Conservation (phyloP, 352 stramenopile genomes). For the Phytophthora macrochlamydospora region DNA sequence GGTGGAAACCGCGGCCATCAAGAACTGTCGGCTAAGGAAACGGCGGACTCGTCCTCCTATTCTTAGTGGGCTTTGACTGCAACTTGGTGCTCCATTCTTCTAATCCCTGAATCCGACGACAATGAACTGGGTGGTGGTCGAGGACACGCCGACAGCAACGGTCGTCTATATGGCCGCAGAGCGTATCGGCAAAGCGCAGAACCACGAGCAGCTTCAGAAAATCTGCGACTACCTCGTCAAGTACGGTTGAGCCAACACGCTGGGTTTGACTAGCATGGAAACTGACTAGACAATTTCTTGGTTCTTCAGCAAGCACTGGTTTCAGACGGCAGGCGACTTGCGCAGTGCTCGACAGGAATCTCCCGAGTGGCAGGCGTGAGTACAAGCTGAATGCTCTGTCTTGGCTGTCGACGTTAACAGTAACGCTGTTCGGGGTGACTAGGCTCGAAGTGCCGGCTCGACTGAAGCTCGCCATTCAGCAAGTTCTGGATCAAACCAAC, state of each 20-base stretch:
- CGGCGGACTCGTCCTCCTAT: no score
- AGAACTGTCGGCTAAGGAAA: no score
- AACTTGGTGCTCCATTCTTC: neutral
- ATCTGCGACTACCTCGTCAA: constrained; percentile 71
- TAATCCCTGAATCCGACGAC: constrained; percentile 1
- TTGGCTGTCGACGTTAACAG: neutral
- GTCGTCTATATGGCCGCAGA: constrained; percentile 63
- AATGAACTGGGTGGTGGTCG: constrained; percentile 34
- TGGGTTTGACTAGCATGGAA: neutral
- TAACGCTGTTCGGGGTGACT: neutral
- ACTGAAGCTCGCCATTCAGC: constrained; percentile 70
- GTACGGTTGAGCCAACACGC: constrained; percentile 22
- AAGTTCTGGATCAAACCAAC: constrained; percentile 53
- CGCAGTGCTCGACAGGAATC: constrained; percentile 43
- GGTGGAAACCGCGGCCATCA: no score
- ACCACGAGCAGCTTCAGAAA: constrained; percentile 50
- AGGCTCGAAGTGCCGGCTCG: constrained; percentile 60
- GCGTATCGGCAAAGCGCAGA: constrained; percentile 57
- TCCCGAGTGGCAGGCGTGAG: constrained; percentile 63
- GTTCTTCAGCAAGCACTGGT: constrained; percentile 63
- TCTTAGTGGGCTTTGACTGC: no score
- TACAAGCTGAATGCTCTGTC: neutral
- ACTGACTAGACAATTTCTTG: constrained; percentile 2
- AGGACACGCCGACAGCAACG: constrained; percentile 40
- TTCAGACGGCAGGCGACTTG: constrained; percentile 64